Evolutionary conservation across 2,329 filamentous ascomycete genomes (phyloP).

Genomic region (Sarocladium oryzae): DNA sequence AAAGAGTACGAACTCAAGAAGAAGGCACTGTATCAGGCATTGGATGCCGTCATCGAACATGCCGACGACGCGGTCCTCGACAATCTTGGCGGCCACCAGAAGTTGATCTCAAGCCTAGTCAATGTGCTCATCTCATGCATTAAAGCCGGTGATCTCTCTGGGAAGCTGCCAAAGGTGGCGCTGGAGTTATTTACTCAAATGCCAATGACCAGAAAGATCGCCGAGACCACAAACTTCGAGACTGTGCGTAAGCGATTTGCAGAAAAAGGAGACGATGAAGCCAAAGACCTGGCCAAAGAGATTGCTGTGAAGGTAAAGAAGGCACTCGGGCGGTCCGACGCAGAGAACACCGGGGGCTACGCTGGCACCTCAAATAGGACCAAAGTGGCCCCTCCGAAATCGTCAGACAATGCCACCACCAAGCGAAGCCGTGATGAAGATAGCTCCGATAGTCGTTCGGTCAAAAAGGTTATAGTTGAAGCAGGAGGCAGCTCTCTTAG

Average conservation of each 20-base stretch:
- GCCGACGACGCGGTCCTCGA: conserved; percentile 50
- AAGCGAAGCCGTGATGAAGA: conserved; percentile 36
- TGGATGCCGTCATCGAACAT: conserved; percentile 47
- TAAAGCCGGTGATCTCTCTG: conserved; percentile 44
- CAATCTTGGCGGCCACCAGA: conserved; percentile 51
- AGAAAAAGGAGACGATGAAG: conserved; percentile 58
- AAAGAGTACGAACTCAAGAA: conserved; percentile 37
- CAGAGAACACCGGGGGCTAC: conserved; percentile 29
- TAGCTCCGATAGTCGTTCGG: conserved; percentile 26
- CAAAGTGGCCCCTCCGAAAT: conserved; percentile 24
- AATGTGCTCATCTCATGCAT: conserved; percentile 49
- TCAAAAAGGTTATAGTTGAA: conserved; percentile 38
- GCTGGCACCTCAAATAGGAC: conserved; percentile 33
- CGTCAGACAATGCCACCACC: conserved; percentile 21
- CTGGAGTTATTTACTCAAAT: conserved; percentile 55
- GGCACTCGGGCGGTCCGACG: conserved; percentile 27
- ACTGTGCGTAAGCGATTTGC: conserved; percentile 57
- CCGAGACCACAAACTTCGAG: conserved; percentile 60
- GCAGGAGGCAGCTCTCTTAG: conserved; percentile 29
- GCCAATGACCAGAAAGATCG: conserved; percentile 54
- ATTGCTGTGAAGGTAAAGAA: conserved; percentile 45
- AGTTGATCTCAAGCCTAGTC: conserved; percentile 48
- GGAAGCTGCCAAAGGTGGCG: conserved; percentile 48
- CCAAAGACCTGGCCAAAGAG: conserved; percentile 53
- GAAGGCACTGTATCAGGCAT: conserved; percentile 41